A percentile compares a stretch with the other conserved stretches of the same genome.
phyloP scores from a whole-genome alignment of 805 yeast species.

The Saccharomycopsis fibuligera region DNA sequence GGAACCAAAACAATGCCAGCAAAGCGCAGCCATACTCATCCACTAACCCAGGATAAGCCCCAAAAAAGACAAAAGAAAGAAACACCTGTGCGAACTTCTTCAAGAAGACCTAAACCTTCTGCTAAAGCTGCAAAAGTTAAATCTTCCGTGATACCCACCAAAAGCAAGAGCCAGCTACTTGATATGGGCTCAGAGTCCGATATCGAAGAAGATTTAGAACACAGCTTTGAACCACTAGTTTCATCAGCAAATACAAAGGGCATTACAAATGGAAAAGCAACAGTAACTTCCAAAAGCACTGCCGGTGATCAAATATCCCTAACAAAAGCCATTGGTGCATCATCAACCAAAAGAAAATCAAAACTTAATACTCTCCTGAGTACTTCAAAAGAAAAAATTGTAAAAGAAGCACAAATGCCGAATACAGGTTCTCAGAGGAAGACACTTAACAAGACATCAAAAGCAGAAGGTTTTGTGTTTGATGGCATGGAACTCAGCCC shows the following conservation, averaged over 20 bases:
- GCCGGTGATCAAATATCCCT: no score
- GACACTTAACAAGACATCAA: neutral
- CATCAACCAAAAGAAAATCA: no score
- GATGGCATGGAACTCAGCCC: no score
- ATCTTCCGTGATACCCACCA: neutral
- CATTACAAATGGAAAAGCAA: neutral
- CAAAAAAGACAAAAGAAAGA: neutral
- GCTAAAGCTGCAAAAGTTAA: neutral
- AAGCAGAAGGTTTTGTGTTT: no score
- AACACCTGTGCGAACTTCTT: neutral
- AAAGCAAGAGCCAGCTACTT: constrained; percentile 9
- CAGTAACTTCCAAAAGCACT: neutral
- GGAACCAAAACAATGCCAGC: no score
- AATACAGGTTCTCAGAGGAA: no score
- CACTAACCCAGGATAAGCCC: constrained; percentile 3
- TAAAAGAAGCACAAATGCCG: neutral
- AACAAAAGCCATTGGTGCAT: no score
- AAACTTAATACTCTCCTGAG: no score
- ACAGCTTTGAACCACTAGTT: neutral
- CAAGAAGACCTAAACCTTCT: neutral
- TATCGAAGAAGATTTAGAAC: constrained; percentile 7
- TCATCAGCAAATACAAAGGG: neutral
- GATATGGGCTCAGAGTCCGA: constrained; percentile 18
- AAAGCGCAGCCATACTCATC: neutral
- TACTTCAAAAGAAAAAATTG: neutral